These are phyloP conservation scores for Tetracentron sinense DNA, from an alignment of 164 flowering plant genomes.

Conservation along the genomic window DNA sequence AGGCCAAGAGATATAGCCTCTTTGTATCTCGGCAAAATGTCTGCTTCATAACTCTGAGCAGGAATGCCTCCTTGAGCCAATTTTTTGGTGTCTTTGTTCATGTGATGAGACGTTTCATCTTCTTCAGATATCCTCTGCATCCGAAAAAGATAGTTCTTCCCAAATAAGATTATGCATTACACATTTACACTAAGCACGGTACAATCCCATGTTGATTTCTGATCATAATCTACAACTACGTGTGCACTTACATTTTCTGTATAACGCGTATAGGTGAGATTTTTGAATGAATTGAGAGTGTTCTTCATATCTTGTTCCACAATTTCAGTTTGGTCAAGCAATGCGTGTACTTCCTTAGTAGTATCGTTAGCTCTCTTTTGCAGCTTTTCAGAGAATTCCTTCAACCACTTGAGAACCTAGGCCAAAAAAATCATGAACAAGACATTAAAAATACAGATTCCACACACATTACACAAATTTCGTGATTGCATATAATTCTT, in stretches of 20 bases:
- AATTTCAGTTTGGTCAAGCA: slow-evolving; percentile 19
- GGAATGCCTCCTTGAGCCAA: slow-evolving; percentile 13
- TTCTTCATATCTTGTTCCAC: slow-evolving; percentile 29
- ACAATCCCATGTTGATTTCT: not conserved
- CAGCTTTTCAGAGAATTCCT: slow-evolving; percentile 22
- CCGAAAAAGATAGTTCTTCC: not conserved
- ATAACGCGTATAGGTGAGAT: slow-evolving; percentile 10
- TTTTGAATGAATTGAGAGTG: slow-evolving; percentile 23
- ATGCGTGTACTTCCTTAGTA: slow-evolving; percentile 15
- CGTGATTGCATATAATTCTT: too few species aligned
- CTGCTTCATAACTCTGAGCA: slow-evolving; percentile 31
- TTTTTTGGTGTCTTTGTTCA: slow-evolving; percentile 6
- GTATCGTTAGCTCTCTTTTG: slow-evolving; percentile 21
- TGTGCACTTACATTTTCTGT: slow-evolving; percentile 16
- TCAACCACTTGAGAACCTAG: slow-evolving; percentile 28
- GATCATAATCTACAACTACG: not conserved
- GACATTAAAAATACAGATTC: not conserved
- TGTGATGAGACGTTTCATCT: not conserved
- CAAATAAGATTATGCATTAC: not conserved
- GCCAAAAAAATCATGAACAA: not conserved
- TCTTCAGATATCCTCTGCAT: slow-evolving; percentile 22
- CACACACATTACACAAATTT: too few species aligned
- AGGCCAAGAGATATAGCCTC: slow-evolving; percentile 26
- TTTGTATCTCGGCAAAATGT: slow-evolving; percentile 31
- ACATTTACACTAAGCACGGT: not conserved